phyloP scores from a whole-genome alignment of 2,329 filamentous ascomycete genomes.

The Aspergillus sp. region DNA sequence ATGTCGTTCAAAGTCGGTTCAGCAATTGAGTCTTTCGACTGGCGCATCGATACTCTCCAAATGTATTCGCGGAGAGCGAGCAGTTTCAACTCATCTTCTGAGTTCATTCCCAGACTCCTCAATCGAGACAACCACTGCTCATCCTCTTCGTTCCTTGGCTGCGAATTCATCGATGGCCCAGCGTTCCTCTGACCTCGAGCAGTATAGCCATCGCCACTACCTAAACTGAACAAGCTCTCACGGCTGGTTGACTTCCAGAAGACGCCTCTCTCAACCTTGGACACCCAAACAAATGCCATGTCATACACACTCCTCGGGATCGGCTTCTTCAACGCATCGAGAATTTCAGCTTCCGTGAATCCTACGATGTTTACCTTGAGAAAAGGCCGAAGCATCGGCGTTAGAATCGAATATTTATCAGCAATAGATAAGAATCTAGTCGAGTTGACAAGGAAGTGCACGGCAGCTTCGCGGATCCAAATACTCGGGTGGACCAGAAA shows the following conservation, averaged over 20 bases:
- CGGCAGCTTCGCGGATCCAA: constrained; percentile 88
- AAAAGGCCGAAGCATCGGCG: constrained; percentile 74
- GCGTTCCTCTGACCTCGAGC: constrained; percentile 47
- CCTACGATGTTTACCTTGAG: constrained; percentile 65
- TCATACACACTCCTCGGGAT: constrained; percentile 75
- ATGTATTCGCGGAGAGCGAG: constrained; percentile 83
- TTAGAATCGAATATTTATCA: constrained; percentile 74
- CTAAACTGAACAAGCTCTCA: constrained; percentile 62
- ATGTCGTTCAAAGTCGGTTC: constrained; percentile 57
- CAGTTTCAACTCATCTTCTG: constrained; percentile 85
- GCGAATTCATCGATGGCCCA: constrained; percentile 48
- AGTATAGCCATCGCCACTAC: constrained; percentile 50
- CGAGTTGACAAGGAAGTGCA: constrained; percentile 72
- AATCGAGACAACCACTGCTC: constrained; percentile 86
- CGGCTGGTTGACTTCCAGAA: constrained; percentile 80
- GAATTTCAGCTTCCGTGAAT: constrained; percentile 64
- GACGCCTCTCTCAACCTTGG: constrained; percentile 67
- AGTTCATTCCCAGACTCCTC: constrained; percentile 70
- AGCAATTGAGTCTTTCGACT: constrained; percentile 46
- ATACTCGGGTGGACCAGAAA: constrained; percentile 91
- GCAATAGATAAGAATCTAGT: constrained; percentile 69
- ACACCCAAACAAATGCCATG: constrained; percentile 77
- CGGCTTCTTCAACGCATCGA: constrained; percentile 78
- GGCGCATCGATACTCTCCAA: constrained; percentile 73
- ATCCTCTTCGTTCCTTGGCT: constrained; percentile 80